Evolutionary conservation across 2,329 filamentous ascomycete species (phyloP).

Genomic region (Tolypocladium amazonense): DNA sequence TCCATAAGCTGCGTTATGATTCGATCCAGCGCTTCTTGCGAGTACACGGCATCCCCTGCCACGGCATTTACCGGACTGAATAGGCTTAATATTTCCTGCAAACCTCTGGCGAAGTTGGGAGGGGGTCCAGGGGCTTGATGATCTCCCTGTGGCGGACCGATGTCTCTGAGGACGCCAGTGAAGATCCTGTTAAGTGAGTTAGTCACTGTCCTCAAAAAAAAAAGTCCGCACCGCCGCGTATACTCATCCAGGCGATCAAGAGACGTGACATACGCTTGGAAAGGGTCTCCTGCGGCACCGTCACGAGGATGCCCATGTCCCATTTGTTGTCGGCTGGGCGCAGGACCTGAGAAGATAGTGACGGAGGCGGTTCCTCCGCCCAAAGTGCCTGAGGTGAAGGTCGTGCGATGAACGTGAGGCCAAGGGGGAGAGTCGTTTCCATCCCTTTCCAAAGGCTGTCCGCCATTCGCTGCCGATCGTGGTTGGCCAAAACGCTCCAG

Average conservation of each 20-base stretch:
- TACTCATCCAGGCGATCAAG: not conserved
- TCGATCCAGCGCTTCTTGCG: conserved; percentile 80
- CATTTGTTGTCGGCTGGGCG: conserved; percentile 7
- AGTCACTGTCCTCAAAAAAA: not conserved
- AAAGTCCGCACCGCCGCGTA: not conserved
- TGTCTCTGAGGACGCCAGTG: conserved; percentile 29
- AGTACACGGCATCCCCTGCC: conserved; percentile 76
- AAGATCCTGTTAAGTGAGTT: conserved; percentile 29
- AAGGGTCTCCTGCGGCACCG: conserved; percentile 24
- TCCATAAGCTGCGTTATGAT: conserved; percentile 88
- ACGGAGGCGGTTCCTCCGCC: conserved; percentile 34
- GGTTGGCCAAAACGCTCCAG: conserved; percentile 23
- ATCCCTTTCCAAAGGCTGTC: not conserved
- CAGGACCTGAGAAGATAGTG: conserved; percentile 33
- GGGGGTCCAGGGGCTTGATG: conserved; percentile 11
- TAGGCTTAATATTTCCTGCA: conserved; percentile 44
- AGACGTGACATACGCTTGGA: conserved; percentile 34
- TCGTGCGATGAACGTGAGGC: conserved; percentile 24
- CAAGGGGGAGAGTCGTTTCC: not conserved
- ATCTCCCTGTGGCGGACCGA: conserved; percentile 19
- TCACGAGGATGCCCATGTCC: conserved; percentile 3
- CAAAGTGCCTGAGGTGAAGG: conserved; percentile 24
- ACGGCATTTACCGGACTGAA: conserved; percentile 41
- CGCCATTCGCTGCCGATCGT: not conserved
- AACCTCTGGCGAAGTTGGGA: conserved; percentile 18